These are phyloP conservation scores for Suillus sp. DNA, from an alignment of 768 basidiomycete genomes.

Conservation along the genomic window DNA sequence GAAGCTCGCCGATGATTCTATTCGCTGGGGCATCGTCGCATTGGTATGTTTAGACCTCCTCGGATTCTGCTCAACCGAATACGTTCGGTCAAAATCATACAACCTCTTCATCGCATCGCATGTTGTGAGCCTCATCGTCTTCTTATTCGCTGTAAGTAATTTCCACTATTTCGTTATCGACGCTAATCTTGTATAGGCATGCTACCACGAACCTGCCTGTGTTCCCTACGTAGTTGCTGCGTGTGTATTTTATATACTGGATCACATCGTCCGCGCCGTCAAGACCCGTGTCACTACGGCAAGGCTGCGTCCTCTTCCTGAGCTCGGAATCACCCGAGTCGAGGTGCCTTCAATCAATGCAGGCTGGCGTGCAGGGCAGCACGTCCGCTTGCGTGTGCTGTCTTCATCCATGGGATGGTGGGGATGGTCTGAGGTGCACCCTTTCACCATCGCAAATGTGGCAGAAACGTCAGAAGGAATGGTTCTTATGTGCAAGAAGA, in stretches of 20 bases:
- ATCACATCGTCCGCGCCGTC: conserved; percentile 46
- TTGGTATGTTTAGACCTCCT: conserved; percentile 39
- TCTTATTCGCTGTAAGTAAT: conserved; percentile 40
- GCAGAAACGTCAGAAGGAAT: conserved; percentile 45
- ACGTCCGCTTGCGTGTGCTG: conserved; percentile 54
- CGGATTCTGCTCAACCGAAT: conserved; percentile 41
- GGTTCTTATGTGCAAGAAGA: conserved; percentile 51
- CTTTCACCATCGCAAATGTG: conserved; percentile 53
- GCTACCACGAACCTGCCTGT: conserved; percentile 27
- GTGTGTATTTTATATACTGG: conserved; percentile 43
- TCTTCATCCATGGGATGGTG: conserved; percentile 40
- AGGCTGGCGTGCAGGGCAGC: conserved; percentile 64
- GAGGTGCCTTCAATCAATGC: conserved; percentile 45
- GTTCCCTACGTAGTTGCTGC: conserved; percentile 46
- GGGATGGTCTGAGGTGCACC: conserved; percentile 49
- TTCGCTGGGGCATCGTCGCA: conserved; percentile 38
- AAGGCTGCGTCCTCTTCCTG: conserved; percentile 45
- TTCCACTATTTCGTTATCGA: conserved; percentile 6
- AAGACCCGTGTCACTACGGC: conserved; percentile 50
- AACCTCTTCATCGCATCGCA: conserved; percentile 48
- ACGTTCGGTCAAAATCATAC: conserved; percentile 44
- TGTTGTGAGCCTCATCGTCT: conserved; percentile 41
- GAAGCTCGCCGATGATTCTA: conserved; percentile 17
- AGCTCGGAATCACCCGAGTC: conserved; percentile 48
- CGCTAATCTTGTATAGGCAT: conserved; percentile 22